These are phyloP conservation scores for Isatis lusitanica DNA, from an alignment of 441 rosid genomes.

Conservation along the genomic window DNA sequence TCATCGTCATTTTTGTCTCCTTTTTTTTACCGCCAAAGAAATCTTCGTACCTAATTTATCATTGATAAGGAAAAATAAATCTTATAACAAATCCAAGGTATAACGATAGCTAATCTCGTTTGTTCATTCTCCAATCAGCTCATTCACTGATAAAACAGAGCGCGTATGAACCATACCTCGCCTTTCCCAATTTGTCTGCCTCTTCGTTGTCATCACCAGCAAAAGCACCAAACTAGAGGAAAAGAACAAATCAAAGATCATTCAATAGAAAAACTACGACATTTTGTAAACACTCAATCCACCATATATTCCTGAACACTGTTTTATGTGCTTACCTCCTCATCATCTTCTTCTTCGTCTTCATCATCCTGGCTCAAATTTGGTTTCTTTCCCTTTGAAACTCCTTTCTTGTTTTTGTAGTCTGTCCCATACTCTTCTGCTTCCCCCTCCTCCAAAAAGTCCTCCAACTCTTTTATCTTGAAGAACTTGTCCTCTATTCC, in stretches of 20 bases:
- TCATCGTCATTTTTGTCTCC: slow-evolving; percentile 38
- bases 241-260: slow-evolving; percentile 14
- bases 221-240: slow-evolving; percentile 58
- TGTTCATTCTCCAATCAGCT: not conserved
- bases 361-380: slow-evolving; percentile 42
- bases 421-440: slow-evolving; percentile 71
- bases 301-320: not conserved
- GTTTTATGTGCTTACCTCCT: slow-evolving; percentile 31
- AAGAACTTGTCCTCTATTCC: slow-evolving; percentile 85
- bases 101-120: not conserved
- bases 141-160: not conserved
- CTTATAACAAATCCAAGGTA: not conserved
- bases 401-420: slow-evolving; percentile 37
- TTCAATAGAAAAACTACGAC: not conserved
- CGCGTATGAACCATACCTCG: slow-evolving; percentile 46
- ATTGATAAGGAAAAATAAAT: not conserved
- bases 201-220: slow-evolving; percentile 48
- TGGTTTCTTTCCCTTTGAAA: slow-evolving; percentile 26
- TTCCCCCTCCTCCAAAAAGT: slow-evolving; percentile 71
- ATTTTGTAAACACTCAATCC: not conserved
- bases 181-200: slow-evolving; percentile 42
- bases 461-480: slow-evolving; percentile 74
- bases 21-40: slow-evolving; percentile 64
- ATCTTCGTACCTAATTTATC: slow-evolving; percentile 64
- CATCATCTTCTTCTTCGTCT: slow-evolving; percentile 35